phyloP scores from a whole-genome alignment of 1,284 basidiomycete genomes.

The Leccinum fuscescens region DNA sequence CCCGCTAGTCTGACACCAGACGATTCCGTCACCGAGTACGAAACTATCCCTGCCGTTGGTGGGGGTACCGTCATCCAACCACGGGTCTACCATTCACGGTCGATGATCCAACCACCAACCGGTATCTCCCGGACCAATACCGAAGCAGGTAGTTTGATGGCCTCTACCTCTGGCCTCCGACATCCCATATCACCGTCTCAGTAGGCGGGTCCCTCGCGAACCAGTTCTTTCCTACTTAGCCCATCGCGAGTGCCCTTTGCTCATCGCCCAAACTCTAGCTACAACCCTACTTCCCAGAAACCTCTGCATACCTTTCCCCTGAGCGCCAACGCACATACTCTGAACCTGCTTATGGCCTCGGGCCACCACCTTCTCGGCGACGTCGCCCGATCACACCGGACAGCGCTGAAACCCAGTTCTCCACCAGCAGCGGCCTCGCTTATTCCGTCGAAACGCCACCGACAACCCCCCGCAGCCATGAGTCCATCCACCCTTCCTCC shows the following conservation, averaged over 20 bases:
- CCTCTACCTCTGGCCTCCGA: conserved; percentile 14
- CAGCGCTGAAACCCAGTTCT: conserved; percentile 41
- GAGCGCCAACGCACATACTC: conserved; percentile 16
- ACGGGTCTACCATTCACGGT: conserved; percentile 71
- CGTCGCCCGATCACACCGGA: conserved; percentile 40
- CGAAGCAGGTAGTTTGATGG: conserved; percentile 2
- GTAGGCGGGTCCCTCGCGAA: conserved; percentile 17
- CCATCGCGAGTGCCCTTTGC: conserved; percentile 16
- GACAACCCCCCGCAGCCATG: conserved; percentile 19
- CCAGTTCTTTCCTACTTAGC: conserved; percentile 5
- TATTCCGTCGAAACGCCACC: conserved; percentile 35
- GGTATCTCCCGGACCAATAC: conserved; percentile 26
- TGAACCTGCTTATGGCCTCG: conserved; percentile 19
- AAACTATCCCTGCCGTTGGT: conserved; percentile 75
- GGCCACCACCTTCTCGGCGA: conserved; percentile 10
- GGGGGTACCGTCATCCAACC: conserved; percentile 76
- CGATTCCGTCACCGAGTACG: conserved; percentile 49
- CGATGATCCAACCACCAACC: conserved; percentile 50
- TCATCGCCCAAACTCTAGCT: conserved; percentile 19
- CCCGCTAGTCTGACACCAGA: conserved; percentile 32
- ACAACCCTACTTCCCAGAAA: conserved; percentile 36
- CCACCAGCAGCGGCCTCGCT: conserved; percentile 34
- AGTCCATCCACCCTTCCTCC: conserved; percentile 30
- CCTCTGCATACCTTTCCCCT: conserved; percentile 6
- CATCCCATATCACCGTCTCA: conserved; percentile 12